Percentiles rank a stretch among this genome's conserved stretches.
These are phyloP conservation scores for Emericellopsis cladophorae DNA, from an alignment of 2,329 filamentous ascomycete species.

Conservation along the genomic window DNA sequence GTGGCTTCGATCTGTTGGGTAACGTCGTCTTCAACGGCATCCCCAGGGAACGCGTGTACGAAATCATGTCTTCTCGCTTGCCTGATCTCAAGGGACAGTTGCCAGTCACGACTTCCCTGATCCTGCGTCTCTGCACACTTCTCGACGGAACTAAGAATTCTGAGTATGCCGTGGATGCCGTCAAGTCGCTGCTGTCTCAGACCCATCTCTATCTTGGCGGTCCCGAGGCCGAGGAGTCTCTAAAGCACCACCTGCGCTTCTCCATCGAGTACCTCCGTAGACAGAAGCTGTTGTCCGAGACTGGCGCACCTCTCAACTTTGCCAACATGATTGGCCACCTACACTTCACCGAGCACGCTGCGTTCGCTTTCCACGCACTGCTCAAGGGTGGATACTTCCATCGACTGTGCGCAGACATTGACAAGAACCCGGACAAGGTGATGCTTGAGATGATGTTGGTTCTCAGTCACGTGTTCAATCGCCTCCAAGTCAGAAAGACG, in stretches of 20 bases:
- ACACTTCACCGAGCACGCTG: conserved; percentile 64
- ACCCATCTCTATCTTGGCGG: conserved; percentile 60
- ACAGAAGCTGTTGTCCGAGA: conserved; percentile 48
- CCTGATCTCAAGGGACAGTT: conserved; percentile 70
- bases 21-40: conserved; percentile 71
- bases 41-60: conserved; percentile 43
- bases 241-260: conserved; percentile 67
- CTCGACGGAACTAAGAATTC: conserved; percentile 53
- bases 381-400: conserved; percentile 59
- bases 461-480: conserved; percentile 58
- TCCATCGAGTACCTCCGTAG: conserved; percentile 68
- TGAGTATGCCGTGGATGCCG: conserved; percentile 45
- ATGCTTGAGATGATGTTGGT: conserved; percentile 53
- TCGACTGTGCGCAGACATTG: conserved; percentile 44
- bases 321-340: conserved; percentile 58
- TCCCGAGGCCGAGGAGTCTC: conserved; percentile 51
- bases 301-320: conserved; percentile 59
- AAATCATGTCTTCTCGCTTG: conserved; percentile 60
- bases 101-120: conserved; percentile 59
- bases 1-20: conserved; percentile 69
- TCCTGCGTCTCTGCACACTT: conserved; percentile 56
- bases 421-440: conserved; percentile 32
- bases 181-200: conserved; percentile 58
- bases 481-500: conserved; percentile 29
- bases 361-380: conserved; percentile 66